Evolutionary conservation across 768 basidiomycete species (phyloP), one percentile per base, ranked within the genome.

Genomic region (Leccinum subtestaceum): DNA sequence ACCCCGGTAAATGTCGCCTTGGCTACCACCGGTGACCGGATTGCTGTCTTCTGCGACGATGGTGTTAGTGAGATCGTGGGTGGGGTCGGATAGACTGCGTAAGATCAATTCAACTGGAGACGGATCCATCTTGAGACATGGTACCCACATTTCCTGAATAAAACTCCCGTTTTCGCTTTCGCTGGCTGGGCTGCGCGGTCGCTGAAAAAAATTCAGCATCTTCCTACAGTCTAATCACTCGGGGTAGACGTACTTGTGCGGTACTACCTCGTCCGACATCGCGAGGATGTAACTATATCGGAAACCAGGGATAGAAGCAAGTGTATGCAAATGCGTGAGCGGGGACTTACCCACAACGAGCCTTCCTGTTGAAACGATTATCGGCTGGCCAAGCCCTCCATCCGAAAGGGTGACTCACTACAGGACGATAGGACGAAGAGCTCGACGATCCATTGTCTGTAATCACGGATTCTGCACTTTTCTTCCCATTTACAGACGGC

Each of bases 1-100:
- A 2, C 65, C 67, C 32, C 56, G 52, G 57, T 68, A 62, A 25
- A 69, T 60, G 29, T 68, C 67, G 1, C 62, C 60, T 4, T 69
- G 63, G 29, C 60, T 64, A n/a, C 67, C 67, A 1, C 60, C 60
- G 45, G 65, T 49, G 21, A 68, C 63, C 4, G 65, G 67, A 32
- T 56, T 32, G 17, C 6, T 40, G 2, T 53, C 59, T 9, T 67
- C 67, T 9, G 38, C 48, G 0, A 46, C 2, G 25, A 68, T 64
- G 4, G 6, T 59, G 1, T 50, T 48, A n/a, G 62, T 66, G 17
- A 68, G 67, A 45, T 68, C 57, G n/a, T 56, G 34, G 13, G 17
- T 19, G 46, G 58, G 55, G 25, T 38, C 15, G 8, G 62, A 64
- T 27, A 53, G 65, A 45, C 67, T 68, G 40, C 19, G 43, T 8